phyloP scores from a whole-genome alignment of 805 yeast genomes.

The Ogataea angusta region DNA sequence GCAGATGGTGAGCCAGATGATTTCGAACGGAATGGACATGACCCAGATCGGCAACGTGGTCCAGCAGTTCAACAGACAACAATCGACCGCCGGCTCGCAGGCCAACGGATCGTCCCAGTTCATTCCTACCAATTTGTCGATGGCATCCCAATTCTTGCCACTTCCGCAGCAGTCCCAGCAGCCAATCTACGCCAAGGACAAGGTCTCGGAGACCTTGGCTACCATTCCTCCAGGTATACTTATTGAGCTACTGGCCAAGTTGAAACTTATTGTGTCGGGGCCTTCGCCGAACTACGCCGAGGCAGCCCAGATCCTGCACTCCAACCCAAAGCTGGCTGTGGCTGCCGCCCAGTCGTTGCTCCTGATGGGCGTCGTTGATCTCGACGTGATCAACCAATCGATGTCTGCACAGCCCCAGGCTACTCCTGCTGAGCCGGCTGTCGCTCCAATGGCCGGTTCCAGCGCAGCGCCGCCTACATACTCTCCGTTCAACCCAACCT shows the following conservation, averaged over 20 bases:
- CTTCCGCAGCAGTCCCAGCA: constrained; percentile 35
- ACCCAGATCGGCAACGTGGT: constrained; percentile 31
- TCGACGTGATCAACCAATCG: constrained; percentile 62
- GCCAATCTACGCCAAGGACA: constrained; percentile 46
- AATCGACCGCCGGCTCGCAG: constrained; percentile 14
- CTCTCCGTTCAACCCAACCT: constrained; percentile 21
- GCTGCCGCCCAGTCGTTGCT: constrained; percentile 72
- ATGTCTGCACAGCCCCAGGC: constrained; percentile 24
- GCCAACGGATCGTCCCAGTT: constrained; percentile 13
- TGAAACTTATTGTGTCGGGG: constrained; percentile 54
- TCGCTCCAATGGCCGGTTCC: constrained; percentile 8
- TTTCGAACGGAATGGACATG: constrained; percentile 35
- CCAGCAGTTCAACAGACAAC: constrained; percentile 27
- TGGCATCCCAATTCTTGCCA: constrained; percentile 59
- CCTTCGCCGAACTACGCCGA: constrained; percentile 48
- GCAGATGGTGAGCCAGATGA: constrained; percentile 35
- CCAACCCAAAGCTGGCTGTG: constrained; percentile 56
- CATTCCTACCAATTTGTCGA: constrained; percentile 44
- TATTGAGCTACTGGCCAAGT: constrained; percentile 63
- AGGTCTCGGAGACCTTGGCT: constrained; percentile 58
- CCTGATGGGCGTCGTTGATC: constrained; percentile 73
- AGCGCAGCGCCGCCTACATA: constrained; percentile 9
- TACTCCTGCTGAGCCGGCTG: constrained; percentile 6
- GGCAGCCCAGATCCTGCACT: constrained; percentile 50
- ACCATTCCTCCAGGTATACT: constrained; percentile 68